Evolutionary conservation across 148 eudicot genomes (phyloP).

Genomic region (Cornus kousa): DNA sequence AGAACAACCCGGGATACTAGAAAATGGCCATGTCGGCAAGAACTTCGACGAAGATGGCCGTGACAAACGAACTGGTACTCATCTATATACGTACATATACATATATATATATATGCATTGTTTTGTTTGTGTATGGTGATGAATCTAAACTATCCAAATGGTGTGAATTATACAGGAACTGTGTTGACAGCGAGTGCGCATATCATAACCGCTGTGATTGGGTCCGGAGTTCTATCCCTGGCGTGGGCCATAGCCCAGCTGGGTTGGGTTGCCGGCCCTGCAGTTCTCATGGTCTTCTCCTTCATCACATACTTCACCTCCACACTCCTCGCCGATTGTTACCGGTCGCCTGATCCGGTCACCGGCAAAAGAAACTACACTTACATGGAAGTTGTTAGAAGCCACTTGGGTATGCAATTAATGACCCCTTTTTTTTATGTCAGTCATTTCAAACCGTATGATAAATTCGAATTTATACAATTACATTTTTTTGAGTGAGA

Average conservation of each 20-base stretch:
- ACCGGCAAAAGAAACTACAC: slow-evolving; percentile 79
- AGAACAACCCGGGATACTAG: slow-evolving; percentile 22
- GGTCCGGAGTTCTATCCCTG: slow-evolving; percentile 85
- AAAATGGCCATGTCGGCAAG: slow-evolving; percentile 20
- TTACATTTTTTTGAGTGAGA: too few species aligned
- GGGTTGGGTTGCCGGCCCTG: slow-evolving; percentile 85
- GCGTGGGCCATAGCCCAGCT: slow-evolving; percentile 97
- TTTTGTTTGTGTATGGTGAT: too few species aligned
- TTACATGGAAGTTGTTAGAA: slow-evolving; percentile 80
- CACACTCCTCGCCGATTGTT: slow-evolving; percentile 71
- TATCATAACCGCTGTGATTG: slow-evolving; percentile 92
- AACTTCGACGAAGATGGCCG: slow-evolving; percentile 69
- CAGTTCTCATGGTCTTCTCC: slow-evolving; percentile 66
- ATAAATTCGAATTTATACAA: too few species aligned
- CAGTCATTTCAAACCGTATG: too few species aligned
- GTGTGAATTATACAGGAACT: slow-evolving; percentile 42
- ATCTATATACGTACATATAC: not conserved
- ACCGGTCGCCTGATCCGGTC: slow-evolving; percentile 66
- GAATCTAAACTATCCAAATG: too few species aligned
- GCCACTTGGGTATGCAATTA: slow-evolving; percentile 61
- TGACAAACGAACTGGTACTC: slow-evolving; percentile 46
- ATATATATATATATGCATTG: too few species aligned
- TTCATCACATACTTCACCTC: slow-evolving; percentile 78
- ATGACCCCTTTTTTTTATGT: too few species aligned
- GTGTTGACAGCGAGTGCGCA: slow-evolving; percentile 83